Evolutionary conservation across 2,329 filamentous ascomycete genomes (phyloP).

Genomic region (Chrysoporthe cubensis): DNA sequence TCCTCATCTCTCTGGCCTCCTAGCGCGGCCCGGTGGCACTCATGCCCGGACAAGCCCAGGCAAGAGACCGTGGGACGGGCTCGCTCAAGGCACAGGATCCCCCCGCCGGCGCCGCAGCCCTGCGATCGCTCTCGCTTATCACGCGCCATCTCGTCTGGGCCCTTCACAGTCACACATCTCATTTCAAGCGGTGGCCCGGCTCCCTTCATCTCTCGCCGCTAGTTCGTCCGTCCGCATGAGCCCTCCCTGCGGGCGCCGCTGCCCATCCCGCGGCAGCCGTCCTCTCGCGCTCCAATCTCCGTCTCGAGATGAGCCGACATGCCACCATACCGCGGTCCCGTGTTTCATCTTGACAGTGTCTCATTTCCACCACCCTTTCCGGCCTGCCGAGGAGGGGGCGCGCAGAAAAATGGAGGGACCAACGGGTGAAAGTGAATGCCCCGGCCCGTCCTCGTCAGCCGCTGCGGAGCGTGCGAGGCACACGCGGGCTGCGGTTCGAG

Average conservation of each 20-base stretch:
- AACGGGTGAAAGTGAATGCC: not conserved
- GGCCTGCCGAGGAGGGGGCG: not conserved
- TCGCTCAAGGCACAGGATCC: not conserved
- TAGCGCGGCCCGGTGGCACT: not conserved
- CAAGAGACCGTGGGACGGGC: not conserved
- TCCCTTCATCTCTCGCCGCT: not conserved
- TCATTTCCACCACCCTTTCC: slow-evolving; percentile 2
- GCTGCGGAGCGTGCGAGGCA: not conserved
- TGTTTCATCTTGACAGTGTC: slow-evolving; percentile 16
- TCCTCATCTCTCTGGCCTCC: not conserved
- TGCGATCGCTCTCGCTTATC: not conserved
- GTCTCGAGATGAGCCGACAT: slow-evolving; percentile 3
- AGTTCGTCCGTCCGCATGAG: not conserved
- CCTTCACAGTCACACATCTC: no score
- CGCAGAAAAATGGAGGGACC: not conserved
- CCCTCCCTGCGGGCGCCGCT: not conserved
- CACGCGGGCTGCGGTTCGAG: not conserved
- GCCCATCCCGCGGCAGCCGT: not conserved
- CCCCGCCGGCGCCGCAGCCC: not conserved
- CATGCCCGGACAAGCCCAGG: not conserved
- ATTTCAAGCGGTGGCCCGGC: not conserved
- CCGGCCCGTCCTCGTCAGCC: not conserved
- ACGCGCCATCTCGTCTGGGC: not conserved
- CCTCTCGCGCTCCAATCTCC: not conserved
- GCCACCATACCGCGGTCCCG: not conserved